Evolutionary conservation across 139 green algal species (phyloP), one percentile per base, ranked within the genome.

Genomic region (Yamagishiella unicocca): DNA sequence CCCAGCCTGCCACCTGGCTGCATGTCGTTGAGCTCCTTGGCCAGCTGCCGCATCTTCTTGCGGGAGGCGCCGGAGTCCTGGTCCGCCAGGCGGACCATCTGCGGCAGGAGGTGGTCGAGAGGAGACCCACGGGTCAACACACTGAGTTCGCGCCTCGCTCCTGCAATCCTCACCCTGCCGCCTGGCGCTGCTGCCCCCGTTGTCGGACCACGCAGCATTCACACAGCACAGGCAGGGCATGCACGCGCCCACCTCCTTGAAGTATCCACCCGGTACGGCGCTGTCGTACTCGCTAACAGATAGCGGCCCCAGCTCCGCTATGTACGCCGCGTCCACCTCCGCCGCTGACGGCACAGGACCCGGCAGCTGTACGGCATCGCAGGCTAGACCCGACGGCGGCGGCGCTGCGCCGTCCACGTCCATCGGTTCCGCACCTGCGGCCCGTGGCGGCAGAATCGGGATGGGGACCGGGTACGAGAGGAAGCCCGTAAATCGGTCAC

Each of bases 31-130:
- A 97, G 45, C 88, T 97, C 95, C 27, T 83, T 83, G 8, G 81
- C 79, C 55, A 97, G 81, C 2, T 92, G 85, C 88, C 94, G 95
- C 89, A 94, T 92, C 92, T 95, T 95, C 84, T 61, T 88, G 58
- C 77, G 70, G 4, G 81, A 43, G 14, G 74, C 66, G 25, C 85
- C 86, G 35, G 74, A 61, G 72, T 77, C 64, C 54, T 89, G 54
- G 83, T 89, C 78, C 25, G 78, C 78, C 78, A 84, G 61, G 6
- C 78, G 78, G 0, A 58, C 55, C 78, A 84, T 84, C 78, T 84
- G 45, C 29, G 35, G 35, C 35, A 22, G 33, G 8, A 50, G 33
- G n/a, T 8, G 67, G 42, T 6, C 5, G n/a, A 72, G 64, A 19
- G 64, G 64, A 67, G 19, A 67, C 22, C 58, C 22, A n/a, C n/a